phyloP scores from a whole-genome alignment of 108 stramenopile species.

The Cyclotella kingstonii region DNA sequence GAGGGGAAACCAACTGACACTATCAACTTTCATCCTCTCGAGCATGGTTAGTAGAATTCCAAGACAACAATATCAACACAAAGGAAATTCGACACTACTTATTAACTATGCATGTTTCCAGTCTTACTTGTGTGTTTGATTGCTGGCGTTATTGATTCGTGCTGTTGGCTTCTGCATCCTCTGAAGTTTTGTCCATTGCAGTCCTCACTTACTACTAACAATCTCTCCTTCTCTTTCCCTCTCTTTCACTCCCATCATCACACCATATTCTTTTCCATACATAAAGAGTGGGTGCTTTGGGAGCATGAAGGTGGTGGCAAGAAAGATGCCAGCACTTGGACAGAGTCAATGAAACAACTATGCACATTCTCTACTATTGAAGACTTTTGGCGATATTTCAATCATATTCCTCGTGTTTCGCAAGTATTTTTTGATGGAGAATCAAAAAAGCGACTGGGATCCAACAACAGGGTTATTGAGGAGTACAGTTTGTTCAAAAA shows the following conservation, averaged over 20 bases:
- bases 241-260: neutral
- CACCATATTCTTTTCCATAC: neutral
- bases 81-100: too few relatives aligned
- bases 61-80: neutral
- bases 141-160: too few relatives aligned
- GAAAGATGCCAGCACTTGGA: slow-evolving; percentile 75
- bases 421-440: slow-evolving; percentile 88
- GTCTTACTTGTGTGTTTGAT: too few relatives aligned
- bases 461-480: slow-evolving; percentile 72
- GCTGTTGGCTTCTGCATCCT: too few relatives aligned
- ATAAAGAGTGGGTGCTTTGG: slow-evolving; percentile 89
- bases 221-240: neutral
- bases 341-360: slow-evolving; percentile 85
- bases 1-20: slow-evolving; percentile 38
- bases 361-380: slow-evolving; percentile 84
- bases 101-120: too few relatives aligned
- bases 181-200: too few relatives aligned
- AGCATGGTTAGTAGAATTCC: slow-evolving; percentile 28
- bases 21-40: slow-evolving; percentile 43
- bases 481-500: slow-evolving; percentile 93
- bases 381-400: slow-evolving; percentile 91
- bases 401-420: slow-evolving; percentile 80
- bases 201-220: too few relatives aligned
- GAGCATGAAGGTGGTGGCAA: slow-evolving; percentile 64
- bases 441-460: slow-evolving; percentile 71